Conservation (phyloP, 2,329 filamentous ascomycete species). For the Phoma herbarum region DNA sequence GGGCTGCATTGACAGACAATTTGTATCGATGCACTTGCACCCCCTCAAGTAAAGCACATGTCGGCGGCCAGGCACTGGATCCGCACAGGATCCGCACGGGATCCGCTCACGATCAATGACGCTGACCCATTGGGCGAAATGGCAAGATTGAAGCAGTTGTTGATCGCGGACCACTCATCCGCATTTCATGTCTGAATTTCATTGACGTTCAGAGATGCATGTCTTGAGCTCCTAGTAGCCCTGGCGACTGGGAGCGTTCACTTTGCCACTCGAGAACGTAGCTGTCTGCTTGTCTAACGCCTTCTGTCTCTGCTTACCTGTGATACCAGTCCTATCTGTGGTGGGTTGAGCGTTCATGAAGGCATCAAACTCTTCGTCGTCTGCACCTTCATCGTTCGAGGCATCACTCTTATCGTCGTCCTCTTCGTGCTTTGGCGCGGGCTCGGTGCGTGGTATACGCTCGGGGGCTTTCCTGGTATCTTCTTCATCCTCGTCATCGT, state of each 20-base stretch:
- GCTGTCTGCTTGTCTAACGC: constrained; percentile 49
- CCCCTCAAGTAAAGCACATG: background rate
- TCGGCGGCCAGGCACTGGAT: background rate
- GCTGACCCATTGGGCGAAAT: background rate
- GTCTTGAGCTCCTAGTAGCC: constrained; percentile 8
- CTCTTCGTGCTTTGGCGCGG: constrained; percentile 43
- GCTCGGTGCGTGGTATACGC: constrained; percentile 68
- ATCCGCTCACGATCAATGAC: too few relatives aligned
- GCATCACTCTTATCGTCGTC: constrained; percentile 77
- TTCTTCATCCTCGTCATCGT: constrained; percentile 27
- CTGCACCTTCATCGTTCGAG: constrained; percentile 65
- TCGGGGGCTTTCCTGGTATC: constrained; percentile 65
- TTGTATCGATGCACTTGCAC: background rate
- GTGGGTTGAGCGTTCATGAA: constrained; percentile 92
- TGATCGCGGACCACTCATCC: background rate
- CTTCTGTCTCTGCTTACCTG: constrained; percentile 65
- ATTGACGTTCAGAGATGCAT: background rate
- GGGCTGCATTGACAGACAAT: too few relatives aligned
- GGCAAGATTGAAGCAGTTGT: background rate
- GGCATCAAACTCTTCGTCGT: constrained; percentile 84
- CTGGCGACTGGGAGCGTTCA: constrained; percentile 36
- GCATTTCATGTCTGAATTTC: background rate
- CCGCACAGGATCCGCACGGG: background rate
- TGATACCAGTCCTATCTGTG: constrained; percentile 82
- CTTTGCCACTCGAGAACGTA: constrained; percentile 45